phyloP scores from a whole-genome alignment of 202 grass and related monocot species.

The Tripidium arundinaceum region DNA sequence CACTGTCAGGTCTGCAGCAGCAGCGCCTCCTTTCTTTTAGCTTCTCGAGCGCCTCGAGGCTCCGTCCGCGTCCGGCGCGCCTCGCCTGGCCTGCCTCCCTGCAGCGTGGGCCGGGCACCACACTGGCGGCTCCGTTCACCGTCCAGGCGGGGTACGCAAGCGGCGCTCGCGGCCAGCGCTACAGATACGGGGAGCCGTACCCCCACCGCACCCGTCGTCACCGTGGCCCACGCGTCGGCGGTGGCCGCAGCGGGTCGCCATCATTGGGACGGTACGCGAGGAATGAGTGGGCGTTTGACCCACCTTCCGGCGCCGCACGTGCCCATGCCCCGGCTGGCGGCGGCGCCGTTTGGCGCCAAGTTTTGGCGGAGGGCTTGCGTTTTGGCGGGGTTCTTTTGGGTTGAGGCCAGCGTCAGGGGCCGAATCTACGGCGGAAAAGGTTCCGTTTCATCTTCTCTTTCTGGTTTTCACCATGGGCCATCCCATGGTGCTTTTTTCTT shows the following conservation, averaged over 20 bases:
- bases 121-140: slow-evolving; percentile 16
- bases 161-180: background rate
- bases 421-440: slow-evolving; percentile 15
- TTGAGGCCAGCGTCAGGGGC: background rate
- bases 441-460: background rate
- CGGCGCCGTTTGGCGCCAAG: slow-evolving; percentile 39
- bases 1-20: background rate
- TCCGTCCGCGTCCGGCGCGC: background rate
- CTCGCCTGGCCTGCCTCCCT: background rate
- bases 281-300: slow-evolving; percentile 27
- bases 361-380: slow-evolving; percentile 22
- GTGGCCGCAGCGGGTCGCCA: too few relatives aligned
- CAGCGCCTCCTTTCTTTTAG: background rate
- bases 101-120: background rate
- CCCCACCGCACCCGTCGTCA: background rate
- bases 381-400: slow-evolving; percentile 14
- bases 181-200: background rate
- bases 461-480: background rate
- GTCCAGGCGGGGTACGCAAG: background rate
- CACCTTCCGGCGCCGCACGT: slow-evolving; percentile 7
- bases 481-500: background rate
- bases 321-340: background rate
- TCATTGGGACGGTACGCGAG: background rate
- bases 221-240: background rate
- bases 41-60: slow-evolving; percentile 11